Evolutionary conservation across 371 early-diverging fungal species (phyloP).

Genomic region (Mortierella sp.): DNA sequence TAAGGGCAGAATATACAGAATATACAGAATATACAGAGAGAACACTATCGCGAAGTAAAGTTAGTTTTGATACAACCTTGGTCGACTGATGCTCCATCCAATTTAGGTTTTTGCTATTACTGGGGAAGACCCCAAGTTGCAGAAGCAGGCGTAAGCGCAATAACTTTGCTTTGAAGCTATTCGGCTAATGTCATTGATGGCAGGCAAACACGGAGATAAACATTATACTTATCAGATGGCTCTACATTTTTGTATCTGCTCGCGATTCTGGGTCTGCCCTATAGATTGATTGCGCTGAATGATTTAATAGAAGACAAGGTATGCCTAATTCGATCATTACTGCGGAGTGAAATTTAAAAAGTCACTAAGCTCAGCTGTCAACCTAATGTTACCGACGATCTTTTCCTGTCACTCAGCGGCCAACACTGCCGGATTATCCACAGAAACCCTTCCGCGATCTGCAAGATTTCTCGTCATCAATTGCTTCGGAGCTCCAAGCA

Average conservation of each 20-base stretch:
- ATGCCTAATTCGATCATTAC: neutral
- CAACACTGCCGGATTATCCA: conserved; percentile 1
- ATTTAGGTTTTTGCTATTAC: conserved; percentile 30
- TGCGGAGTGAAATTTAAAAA: too few species aligned
- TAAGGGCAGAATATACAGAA: too few species aligned
- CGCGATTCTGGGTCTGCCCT: neutral
- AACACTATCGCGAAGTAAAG: neutral
- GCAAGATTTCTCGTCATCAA: neutral
- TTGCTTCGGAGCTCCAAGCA: neutral
- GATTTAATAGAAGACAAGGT: conserved; percentile 10
- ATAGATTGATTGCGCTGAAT: conserved; percentile 12
- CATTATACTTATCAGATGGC: neutral
- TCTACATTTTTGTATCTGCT: neutral
- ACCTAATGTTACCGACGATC: neutral
- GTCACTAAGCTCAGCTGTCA: neutral
- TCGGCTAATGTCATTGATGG: neutral
- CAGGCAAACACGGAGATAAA: neutral
- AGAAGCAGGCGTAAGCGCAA: conserved; percentile 32
- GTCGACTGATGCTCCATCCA: neutral
- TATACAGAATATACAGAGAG: too few species aligned
- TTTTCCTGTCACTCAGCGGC: conserved; percentile 3
- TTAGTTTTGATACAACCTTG: neutral
- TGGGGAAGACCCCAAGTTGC: conserved; percentile 18
- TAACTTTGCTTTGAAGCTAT: neutral
- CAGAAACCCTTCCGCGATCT: conserved; percentile 14